phyloP scores from a whole-genome alignment of 768 basidiomycete genomes.

The Serendipita sp. region DNA sequence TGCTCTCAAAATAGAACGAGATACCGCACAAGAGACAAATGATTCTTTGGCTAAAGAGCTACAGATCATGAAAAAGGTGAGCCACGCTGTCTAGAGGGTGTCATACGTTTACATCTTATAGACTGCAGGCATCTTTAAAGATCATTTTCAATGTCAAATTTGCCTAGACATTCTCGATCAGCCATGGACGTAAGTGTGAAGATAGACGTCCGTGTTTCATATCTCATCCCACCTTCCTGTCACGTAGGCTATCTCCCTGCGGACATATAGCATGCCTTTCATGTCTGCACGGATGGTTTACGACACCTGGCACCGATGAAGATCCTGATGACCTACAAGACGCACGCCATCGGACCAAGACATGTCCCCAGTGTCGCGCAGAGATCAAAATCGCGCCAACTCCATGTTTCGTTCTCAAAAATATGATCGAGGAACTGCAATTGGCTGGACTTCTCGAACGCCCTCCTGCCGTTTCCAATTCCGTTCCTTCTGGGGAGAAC shows the following conservation, averaged over 20 bases:
- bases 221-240: neutral
- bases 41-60: too few species aligned
- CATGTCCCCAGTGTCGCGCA: neutral
- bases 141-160: conserved; percentile 1
- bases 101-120: neutral
- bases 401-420: neutral
- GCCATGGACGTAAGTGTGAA: neutral
- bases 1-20: too few species aligned
- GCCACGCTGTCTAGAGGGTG: neutral
- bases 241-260: neutral
- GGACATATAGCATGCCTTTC: neutral
- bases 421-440: neutral
- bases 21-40: too few species aligned
- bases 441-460: neutral
- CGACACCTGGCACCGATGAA: neutral
- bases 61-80: too few species aligned
- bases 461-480: neutral
- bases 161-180: neutral
- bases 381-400: neutral
- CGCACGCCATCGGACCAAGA: neutral
- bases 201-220: too few species aligned
- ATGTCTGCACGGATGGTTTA: neutral
- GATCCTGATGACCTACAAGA: neutral
- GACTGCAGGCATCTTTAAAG: neutral
- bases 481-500: neutral